phyloP scores from a whole-genome alignment of 768 basidiomycete genomes.

The Naganishia friedmannii region DNA sequence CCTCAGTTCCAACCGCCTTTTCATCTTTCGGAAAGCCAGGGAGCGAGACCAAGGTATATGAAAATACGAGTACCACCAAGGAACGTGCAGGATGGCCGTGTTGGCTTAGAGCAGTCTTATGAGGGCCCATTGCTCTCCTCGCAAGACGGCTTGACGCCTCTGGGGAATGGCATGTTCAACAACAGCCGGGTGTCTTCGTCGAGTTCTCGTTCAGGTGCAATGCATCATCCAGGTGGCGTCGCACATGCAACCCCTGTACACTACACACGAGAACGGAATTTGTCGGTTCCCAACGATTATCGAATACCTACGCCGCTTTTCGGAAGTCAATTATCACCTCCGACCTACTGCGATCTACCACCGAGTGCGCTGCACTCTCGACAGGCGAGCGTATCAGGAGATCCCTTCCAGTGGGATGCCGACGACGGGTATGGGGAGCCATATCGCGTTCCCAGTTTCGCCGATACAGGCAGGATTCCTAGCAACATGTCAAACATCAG shows the following conservation, averaged over 20 bases:
- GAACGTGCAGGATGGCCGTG: neutral
- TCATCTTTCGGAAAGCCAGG: neutral
- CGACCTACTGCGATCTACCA: neutral
- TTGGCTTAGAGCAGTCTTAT: neutral
- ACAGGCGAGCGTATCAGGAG: conserved; percentile 12
- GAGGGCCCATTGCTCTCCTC: conserved; percentile 9
- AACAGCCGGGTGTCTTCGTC: neutral
- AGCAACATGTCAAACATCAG: neutral
- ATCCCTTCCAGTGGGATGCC: conserved; percentile 3
- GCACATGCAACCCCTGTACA: neutral
- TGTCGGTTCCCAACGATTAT: neutral
- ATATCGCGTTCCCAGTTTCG: conserved; percentile 2
- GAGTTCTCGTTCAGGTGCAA: neutral
- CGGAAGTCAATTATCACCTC: conserved; percentile 2
- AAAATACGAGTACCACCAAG: neutral
- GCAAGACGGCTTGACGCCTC: conserved; percentile 2
- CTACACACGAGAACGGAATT: neutral
- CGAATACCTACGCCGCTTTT: conserved; percentile 8
- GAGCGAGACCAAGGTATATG: neutral
- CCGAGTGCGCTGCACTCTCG: neutral
- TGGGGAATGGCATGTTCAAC: neutral
- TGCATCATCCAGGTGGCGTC: neutral
- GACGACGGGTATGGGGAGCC: neutral
- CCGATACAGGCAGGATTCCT: neutral
- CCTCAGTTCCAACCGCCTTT: neutral